phyloP scores from a whole-genome alignment of 192 early-diverging fungal genomes.

The Radiomyces spectabilis region DNA sequence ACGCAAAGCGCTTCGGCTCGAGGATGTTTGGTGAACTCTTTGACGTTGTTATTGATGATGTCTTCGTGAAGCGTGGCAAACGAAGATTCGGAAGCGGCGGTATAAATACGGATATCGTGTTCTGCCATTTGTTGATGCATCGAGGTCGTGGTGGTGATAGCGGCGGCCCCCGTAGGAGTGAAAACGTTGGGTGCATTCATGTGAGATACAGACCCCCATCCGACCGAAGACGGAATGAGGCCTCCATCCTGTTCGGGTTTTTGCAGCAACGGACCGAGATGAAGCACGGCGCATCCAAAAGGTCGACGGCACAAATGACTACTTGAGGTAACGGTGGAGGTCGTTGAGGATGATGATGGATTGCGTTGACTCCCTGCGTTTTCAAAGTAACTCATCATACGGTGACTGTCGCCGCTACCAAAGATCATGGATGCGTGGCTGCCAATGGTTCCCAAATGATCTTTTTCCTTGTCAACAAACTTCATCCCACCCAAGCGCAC shows the following conservation, averaged over 20 bases:
- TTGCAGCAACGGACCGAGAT: no score
- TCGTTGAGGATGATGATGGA: neutral
- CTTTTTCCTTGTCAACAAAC: slow-evolving; percentile 40
- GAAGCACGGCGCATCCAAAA: slow-evolving; percentile 55
- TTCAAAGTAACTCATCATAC: slow-evolving; percentile 3
- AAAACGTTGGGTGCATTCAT: neutral
- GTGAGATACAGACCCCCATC: no score
- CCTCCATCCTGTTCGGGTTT: no score
- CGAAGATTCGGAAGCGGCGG: slow-evolving; percentile 35
- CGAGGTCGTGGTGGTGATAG: no score
- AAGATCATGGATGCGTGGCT: slow-evolving; percentile 19
- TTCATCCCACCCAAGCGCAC: slow-evolving; percentile 58
- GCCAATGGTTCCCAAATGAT: slow-evolving; percentile 11
- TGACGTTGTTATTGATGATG: slow-evolving; percentile 37
- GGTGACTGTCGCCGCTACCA: neutral
- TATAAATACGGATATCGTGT: slow-evolving; percentile 47
- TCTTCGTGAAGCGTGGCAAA: slow-evolving; percentile 48
- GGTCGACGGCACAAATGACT: slow-evolving; percentile 38
- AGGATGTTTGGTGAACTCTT: slow-evolving; percentile 35
- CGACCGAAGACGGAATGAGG: no score
- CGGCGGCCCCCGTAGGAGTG: no score
- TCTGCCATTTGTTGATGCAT: no score
- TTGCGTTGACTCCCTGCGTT: neutral
- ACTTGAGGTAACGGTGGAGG: neutral
- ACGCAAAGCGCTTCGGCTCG: slow-evolving; percentile 40